phyloP scores from a whole-genome alignment of 1,284 basidiomycete species.

The Sanguinoderma infundibulare region DNA sequence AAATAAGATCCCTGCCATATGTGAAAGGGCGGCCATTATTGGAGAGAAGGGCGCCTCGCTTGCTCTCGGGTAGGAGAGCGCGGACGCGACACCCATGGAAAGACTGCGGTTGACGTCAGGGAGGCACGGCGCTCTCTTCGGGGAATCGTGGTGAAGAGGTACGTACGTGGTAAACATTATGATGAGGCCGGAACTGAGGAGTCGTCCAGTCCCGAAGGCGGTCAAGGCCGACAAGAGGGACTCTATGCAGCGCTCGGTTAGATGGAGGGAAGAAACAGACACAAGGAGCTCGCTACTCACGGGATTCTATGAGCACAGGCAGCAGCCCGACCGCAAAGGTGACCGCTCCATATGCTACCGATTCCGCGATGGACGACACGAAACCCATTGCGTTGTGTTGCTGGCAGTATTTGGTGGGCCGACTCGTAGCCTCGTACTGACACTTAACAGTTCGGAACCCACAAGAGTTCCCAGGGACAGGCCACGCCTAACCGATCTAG shows the following conservation, averaged over 20 bases:
- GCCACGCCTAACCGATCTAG: too few relatives aligned
- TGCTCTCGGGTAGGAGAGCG: background rate
- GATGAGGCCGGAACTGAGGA: background rate
- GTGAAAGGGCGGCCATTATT: background rate
- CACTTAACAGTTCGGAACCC: too few relatives aligned
- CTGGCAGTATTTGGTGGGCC: too few relatives aligned
- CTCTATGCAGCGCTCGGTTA: background rate
- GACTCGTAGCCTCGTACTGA: too few relatives aligned
- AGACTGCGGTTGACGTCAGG: background rate
- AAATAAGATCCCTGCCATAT: background rate
- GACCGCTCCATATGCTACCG: background rate
- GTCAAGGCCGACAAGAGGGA: background rate
- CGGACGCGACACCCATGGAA: background rate
- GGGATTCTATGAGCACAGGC: background rate
- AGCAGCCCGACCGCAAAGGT: background rate
- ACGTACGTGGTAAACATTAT: background rate
- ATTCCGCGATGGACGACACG: too few relatives aligned
- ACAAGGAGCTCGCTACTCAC: background rate
- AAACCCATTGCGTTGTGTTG: too few relatives aligned
- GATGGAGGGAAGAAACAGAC: background rate
- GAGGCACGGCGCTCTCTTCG: background rate
- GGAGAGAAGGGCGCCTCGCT: background rate
- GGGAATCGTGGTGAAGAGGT: background rate
- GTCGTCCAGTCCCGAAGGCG: background rate
- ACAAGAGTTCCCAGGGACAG: too few relatives aligned